A percentile compares a stretch with the other conserved stretches of the same genome.
phyloP scores from a whole-genome alignment of 306 rosid species.

The cucumber (Cucumis sativus) region Cucumber_9930_V3 NC_026659.2:26881001-26881500 shows the following conservation, averaged over 20 bases:
- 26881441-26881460: constrained; percentile 51
- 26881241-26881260: neutral
- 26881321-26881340: constrained; percentile 31
- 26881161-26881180: neutral
- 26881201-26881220: neutral
- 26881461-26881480: neutral
- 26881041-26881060: constrained; percentile 39
- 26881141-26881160: constrained; percentile 78
- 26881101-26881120: constrained; percentile 68
- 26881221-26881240: neutral
- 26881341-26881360: constrained; percentile 77
- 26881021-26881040: constrained; percentile 11
- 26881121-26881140: constrained; percentile 68
- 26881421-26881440: constrained; percentile 92
- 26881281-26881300: neutral
- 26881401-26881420: constrained; percentile 94
- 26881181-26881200: neutral
- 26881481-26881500: neutral
- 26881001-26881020: neutral
- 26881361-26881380: constrained; percentile 54
- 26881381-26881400: constrained; percentile 65
- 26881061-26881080: constrained; percentile 69
- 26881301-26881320: neutral
- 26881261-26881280: neutral
- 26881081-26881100: constrained; percentile 90